Percentiles rank a stretch among this genome's conserved stretches.
These are phyloP conservation scores for Coleophoma crateriformis DNA, from an alignment of 2,329 filamentous ascomycete species.

Conservation along the genomic window DNA sequence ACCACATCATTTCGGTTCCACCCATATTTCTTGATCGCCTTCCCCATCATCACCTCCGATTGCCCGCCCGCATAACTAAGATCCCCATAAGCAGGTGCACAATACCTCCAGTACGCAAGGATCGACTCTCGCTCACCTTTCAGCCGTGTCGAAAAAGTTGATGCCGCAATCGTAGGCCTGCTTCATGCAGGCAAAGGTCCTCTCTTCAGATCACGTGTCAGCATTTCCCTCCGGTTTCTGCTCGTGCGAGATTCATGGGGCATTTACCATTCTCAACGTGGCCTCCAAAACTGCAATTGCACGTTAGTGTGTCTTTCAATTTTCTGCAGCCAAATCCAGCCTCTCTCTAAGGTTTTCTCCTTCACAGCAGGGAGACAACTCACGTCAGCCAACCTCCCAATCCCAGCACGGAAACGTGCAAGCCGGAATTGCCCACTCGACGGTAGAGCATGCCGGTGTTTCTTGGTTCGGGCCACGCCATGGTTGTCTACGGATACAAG, in stretches of 20 bases:
- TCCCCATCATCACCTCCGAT: conserved; percentile 46
- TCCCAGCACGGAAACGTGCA: conserved; percentile 37
- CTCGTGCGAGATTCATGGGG: neutral
- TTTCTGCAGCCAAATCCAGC: no score
- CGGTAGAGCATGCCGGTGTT: conserved; percentile 33
- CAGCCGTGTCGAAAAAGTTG: conserved; percentile 60
- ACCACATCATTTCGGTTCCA: conserved; percentile 58
- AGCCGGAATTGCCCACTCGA: conserved; percentile 34
- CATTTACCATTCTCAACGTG: conserved; percentile 27
- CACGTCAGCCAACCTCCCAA: conserved; percentile 31
- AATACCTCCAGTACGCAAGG: conserved; percentile 38
- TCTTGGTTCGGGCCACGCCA: conserved; percentile 1
- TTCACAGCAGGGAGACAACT: neutral
- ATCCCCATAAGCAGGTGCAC: no score
- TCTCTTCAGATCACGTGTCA: conserved; percentile 15
- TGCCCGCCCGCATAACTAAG: conserved; percentile 40
- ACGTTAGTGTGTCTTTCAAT: neutral
- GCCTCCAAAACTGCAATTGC: conserved; percentile 17
- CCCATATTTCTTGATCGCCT: conserved; percentile 52
- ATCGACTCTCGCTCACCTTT: conserved; percentile 45
- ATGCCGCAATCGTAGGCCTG: conserved; percentile 53
- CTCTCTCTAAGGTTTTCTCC: no score
- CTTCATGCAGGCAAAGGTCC: conserved; percentile 35
- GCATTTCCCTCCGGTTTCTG: neutral
- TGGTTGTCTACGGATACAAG: neutral